Conservation (phyloP, 768 basidiomycete genomes). For the Rhodocollybia butyracea region DNA sequence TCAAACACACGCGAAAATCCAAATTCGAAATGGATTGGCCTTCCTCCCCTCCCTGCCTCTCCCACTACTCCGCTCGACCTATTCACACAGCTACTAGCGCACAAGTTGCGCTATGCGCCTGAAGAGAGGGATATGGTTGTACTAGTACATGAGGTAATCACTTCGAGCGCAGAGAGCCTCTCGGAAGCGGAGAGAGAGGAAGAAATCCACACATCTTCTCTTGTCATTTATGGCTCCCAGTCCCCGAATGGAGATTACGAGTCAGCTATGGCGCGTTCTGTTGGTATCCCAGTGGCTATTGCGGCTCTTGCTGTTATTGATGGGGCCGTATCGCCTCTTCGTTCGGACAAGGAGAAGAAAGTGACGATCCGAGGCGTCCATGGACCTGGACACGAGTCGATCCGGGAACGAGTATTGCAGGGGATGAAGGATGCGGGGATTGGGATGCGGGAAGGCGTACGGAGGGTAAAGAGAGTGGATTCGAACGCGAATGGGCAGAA, state of each 20-base stretch:
- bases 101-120: constrained; percentile 64
- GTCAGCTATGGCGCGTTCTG: constrained; percentile 89
- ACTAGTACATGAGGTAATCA: constrained; percentile 77
- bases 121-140: constrained; percentile 86
- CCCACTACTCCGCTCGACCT: constrained; percentile 62
- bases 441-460: constrained; percentile 41
- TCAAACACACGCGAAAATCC: no score
- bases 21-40: not conserved
- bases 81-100: constrained; percentile 68
- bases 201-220: constrained; percentile 62
- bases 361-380: constrained; percentile 53
- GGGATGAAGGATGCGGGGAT: constrained; percentile 54
- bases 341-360: constrained; percentile 16
- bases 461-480: not conserved
- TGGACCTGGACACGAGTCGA: constrained; percentile 57
- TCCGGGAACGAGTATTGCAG: constrained; percentile 62
- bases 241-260: constrained; percentile 32
- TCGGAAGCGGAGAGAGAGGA: constrained; percentile 18
- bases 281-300: constrained; percentile 85
- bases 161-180: not conserved
- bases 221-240: constrained; percentile 54
- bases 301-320: constrained; percentile 72
- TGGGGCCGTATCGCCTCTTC: constrained; percentile 27
- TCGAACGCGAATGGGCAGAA: not conserved
- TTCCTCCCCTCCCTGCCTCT: constrained; percentile 31